phyloP scores from a whole-genome alignment of 148 eudicot species.

The Nepenthes mirabilis region DNA sequence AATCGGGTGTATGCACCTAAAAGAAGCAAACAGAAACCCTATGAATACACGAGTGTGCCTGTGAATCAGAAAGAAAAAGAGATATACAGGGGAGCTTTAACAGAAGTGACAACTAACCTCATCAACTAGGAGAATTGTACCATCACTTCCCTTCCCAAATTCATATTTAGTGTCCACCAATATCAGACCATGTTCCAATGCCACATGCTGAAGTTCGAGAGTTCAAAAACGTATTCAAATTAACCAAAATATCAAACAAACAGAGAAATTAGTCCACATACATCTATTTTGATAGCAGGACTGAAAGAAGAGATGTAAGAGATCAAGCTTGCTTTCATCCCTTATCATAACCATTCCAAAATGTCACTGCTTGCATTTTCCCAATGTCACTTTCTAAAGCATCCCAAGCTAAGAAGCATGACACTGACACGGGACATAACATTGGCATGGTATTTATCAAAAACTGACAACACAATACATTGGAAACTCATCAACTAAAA shows the following conservation, averaged over 20 bases:
- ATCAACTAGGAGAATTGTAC: slow-evolving; percentile 63
- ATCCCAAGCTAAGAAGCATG: too few species aligned
- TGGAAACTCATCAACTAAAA: too few species aligned
- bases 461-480: too few species aligned
- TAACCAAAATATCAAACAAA: neutral
- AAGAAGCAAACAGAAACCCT: slow-evolving; percentile 1
- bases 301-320: too few species aligned
- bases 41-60: neutral
- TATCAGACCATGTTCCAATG: slow-evolving; percentile 72
- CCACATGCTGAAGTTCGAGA: slow-evolving; percentile 45
- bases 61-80: neutral
- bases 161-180: slow-evolving; percentile 97
- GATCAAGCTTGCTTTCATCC: too few species aligned
- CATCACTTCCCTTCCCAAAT: slow-evolving; percentile 86
- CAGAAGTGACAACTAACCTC: slow-evolving; percentile 39
- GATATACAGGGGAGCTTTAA: neutral
- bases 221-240: neutral
- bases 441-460: too few species aligned
- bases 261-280: too few species aligned
- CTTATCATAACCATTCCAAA: too few species aligned
- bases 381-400: too few species aligned
- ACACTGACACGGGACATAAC: too few species aligned
- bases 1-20: slow-evolving; percentile 97
- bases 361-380: too few species aligned
- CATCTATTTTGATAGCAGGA: too few species aligned